These are phyloP conservation scores for Leishmania mexicana DNA, from an alignment of 208 protist species.

Conservation along the genomic window DNA sequence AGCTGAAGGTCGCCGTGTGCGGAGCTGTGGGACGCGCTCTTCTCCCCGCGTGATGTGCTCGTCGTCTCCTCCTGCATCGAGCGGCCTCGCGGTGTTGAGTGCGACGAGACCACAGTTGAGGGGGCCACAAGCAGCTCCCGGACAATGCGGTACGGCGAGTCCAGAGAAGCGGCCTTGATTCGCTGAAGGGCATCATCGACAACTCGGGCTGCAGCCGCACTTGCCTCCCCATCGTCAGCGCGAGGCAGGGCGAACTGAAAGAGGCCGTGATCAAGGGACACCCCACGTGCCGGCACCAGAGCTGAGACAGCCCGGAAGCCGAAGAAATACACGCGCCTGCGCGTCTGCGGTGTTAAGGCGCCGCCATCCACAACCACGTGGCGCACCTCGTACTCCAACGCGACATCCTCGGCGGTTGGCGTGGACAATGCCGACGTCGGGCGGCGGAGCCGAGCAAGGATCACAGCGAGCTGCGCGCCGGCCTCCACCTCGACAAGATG, in stretches of 20 bases:
- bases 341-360: slow-evolving; percentile 62
- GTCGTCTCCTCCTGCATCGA: not conserved
- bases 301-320: slow-evolving; percentile 30
- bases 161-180: not conserved
- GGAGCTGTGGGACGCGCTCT: not conserved
- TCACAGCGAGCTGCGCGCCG: slow-evolving; percentile 46
- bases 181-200: slow-evolving; percentile 16
- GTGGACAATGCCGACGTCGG: slow-evolving; percentile 7
- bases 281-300: not conserved
- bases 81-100: not conserved
- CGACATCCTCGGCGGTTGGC: not conserved
- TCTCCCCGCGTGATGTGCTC: not conserved
- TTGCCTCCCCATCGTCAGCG: not conserved
- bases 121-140: slow-evolving; percentile 19
- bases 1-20: slow-evolving; percentile 28
- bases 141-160: slow-evolving; percentile 17
- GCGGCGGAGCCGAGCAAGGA: slow-evolving; percentile 35
- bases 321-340: slow-evolving; percentile 69
- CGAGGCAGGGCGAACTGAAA: not conserved
- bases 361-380: slow-evolving; percentile 58
- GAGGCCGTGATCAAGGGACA: not conserved
- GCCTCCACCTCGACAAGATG: slow-evolving; percentile 59
- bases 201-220: slow-evolving; percentile 4
- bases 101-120: not conserved
- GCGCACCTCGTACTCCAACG: slow-evolving; percentile 30